A percentile compares a stretch with the other conserved stretches of the same genome.
These are phyloP conservation scores for Penicillium steckii DNA, from an alignment of 495 filamentous ascomycete species.

Conservation along the genomic window DNA sequence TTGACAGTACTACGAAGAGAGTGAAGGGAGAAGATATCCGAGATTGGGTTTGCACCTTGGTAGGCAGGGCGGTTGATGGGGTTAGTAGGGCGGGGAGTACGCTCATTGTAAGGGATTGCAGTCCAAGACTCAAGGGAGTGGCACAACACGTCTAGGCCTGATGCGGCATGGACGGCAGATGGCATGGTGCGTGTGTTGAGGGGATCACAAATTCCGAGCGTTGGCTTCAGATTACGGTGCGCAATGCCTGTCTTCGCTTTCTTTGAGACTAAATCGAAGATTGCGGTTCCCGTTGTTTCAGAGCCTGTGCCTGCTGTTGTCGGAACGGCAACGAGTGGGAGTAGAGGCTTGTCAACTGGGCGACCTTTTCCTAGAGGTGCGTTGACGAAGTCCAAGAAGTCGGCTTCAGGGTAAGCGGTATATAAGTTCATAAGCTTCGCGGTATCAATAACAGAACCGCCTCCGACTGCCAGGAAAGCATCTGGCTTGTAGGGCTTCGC, in stretches of 20 bases:
- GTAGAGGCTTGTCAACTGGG: constrained; percentile 76
- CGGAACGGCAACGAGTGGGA: constrained; percentile 86
- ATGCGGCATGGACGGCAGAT: constrained; percentile 80
- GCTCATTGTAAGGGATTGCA: constrained; percentile 87
- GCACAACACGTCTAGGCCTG: constrained; percentile 91
- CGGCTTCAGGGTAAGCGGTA: constrained; percentile 78
- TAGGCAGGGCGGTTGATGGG: constrained; percentile 91
- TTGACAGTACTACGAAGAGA: constrained; percentile 79
- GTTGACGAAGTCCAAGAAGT: constrained; percentile 97
- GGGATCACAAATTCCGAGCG: constrained; percentile 93
- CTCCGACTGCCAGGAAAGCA: constrained; percentile 84
- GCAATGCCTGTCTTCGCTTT: constrained; percentile 94
- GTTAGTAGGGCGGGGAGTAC: constrained; percentile 80
- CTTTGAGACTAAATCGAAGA: constrained; percentile 88
- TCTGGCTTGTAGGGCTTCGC: constrained; percentile 76
- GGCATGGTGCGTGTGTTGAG: constrained; percentile 96
- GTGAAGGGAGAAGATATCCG: constrained; percentile 88
- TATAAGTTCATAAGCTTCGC: constrained; percentile 99
- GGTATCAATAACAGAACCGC: constrained; percentile 90
- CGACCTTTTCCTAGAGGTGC: constrained; percentile 86
- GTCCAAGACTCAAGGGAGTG: constrained; percentile 95
- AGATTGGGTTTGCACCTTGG: constrained; percentile 96
- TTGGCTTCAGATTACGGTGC: constrained; percentile 92
- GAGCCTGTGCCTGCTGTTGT: constrained; percentile 94
- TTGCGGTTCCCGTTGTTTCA: constrained; percentile 96